Evolutionary conservation across 192 early-diverging fungal genomes (phyloP), one percentile per base, ranked within the genome.

Genomic region (Coemansia sp.): DNA sequence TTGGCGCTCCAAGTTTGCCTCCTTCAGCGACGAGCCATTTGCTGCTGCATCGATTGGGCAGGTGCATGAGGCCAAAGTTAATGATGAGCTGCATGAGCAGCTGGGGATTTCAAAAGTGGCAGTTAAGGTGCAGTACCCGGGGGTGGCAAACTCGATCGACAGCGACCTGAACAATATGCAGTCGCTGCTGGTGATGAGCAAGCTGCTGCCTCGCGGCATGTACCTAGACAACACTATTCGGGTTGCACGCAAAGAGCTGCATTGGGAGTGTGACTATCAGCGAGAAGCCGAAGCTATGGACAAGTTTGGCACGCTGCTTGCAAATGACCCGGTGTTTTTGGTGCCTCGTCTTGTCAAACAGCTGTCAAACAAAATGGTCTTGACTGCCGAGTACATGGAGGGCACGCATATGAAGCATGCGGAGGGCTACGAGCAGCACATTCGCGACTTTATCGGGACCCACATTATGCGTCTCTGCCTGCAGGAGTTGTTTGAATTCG

Each of bases 121-220:
- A 0, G 90, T 98, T 56, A 98, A 98, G 61, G 81, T 98, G 31
- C 96, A 98, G 72, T 98, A 98, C 59, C 96, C 96, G 1, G 96
- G 96, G 12, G 89, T 97, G 0, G 90, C 86, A 0, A 72, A 77
- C 39, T 89, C 87, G 6, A 98, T 98, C 55, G 91, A 92, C 50
- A 87, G 82, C 47, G 96, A 98, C 68, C 72, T 98, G 41, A 72
- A 83, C 51, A 92, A 95, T 56, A 56, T 98, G 36, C 83, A 86
- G 53, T 81, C 88, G 3, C 64, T 98, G 19, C 70, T 94, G 12
- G 56, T 89, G 6, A 84, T 97, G 71, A 86, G 87, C 43, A 88
- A 85, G 40, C 71, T 99, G 46, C 70, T 99, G 16, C 96, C 96
- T 3, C 83, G 86, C 23, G 96, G 96, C 7, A 83, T 99, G 69